A percentile compares a stretch with the other conserved stretches of the same genome.
Conservation (phyloP, 2,329 filamentous ascomycete species). For the Nemania diffusa region DNA sequence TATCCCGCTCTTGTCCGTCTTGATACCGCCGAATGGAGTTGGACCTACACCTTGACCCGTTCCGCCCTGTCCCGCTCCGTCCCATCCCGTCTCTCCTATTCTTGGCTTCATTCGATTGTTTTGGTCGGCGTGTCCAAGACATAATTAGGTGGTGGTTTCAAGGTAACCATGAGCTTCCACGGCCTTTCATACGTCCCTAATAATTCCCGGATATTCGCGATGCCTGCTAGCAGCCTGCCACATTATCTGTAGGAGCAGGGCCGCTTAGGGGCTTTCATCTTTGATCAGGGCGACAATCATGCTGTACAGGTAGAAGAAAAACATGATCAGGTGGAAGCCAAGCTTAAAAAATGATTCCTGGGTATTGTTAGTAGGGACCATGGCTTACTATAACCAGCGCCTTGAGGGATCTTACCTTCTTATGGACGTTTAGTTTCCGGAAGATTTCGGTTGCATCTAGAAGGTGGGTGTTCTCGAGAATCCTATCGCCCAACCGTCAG, state of each 20-base stretch:
- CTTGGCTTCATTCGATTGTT: conserved; percentile 1
- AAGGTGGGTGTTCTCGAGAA: conserved; percentile 95
- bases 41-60: conserved; percentile 13
- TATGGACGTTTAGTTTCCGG: conserved; percentile 98
- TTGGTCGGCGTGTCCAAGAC: conserved; percentile 22
- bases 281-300: conserved; percentile 97
- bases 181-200: not conserved
- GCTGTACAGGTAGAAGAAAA: conserved; percentile 99
- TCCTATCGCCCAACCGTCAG: conserved; percentile 65
- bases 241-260: not conserved
- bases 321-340: conserved; percentile 98
- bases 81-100: conserved; percentile 4
- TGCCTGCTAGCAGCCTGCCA: conserved; percentile 7
- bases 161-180: conserved; percentile 5
- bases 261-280: conserved; percentile 83
- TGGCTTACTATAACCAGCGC: not conserved
- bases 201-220: conserved; percentile 4
- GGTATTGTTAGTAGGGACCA: conserved; percentile 26
- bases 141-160: conserved; percentile 11
- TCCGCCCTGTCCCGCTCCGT: conserved; percentile 8
- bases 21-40: conserved; percentile 7
- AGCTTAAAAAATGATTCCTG: conserved; percentile 99
- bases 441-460: conserved; percentile 99
- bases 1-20: not conserved
- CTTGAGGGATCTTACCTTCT: conserved; percentile 74